These are phyloP conservation scores for Sclerotinia borealis DNA, from an alignment of 2,329 filamentous ascomycete species.

Conservation along the genomic window DNA sequence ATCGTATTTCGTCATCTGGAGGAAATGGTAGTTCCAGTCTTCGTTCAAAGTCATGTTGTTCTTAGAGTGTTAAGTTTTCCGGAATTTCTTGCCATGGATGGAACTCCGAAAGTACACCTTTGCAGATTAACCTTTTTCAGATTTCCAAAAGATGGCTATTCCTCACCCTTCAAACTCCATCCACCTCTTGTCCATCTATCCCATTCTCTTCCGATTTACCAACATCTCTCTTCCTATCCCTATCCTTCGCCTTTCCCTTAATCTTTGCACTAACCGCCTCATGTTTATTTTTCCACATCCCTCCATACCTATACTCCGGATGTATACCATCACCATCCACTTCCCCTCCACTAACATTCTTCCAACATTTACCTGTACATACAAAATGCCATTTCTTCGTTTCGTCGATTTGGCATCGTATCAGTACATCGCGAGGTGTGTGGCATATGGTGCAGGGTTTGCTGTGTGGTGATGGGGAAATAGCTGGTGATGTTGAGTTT, in stretches of 20 bases:
- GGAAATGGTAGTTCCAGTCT: background rate
- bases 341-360: constrained; percentile 1
- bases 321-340: constrained; percentile 12
- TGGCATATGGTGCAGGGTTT: constrained; percentile 17
- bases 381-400: constrained; percentile 18
- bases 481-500: background rate
- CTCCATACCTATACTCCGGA: constrained; percentile 16
- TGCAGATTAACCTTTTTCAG: background rate
- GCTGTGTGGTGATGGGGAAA: constrained; percentile 10
- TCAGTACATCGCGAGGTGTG: constrained; percentile 13
- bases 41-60: background rate
- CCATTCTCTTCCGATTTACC: background rate
- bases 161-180: background rate
- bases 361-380: constrained; percentile 13
- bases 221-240: constrained; percentile 3
- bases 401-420: constrained; percentile 18
- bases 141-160: background rate
- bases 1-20: background rate
- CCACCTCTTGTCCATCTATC: background rate
- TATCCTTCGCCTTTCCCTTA: constrained; percentile 17
- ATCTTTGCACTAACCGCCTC: constrained; percentile 20
- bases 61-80: too few species aligned
- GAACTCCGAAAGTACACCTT: too few species aligned
- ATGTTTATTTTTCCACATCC: constrained; percentile 22
- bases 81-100: background rate